Evolutionary conservation across 305 asterid genomes (phyloP).

Genomic region (Fraxinus sp.): DNA sequence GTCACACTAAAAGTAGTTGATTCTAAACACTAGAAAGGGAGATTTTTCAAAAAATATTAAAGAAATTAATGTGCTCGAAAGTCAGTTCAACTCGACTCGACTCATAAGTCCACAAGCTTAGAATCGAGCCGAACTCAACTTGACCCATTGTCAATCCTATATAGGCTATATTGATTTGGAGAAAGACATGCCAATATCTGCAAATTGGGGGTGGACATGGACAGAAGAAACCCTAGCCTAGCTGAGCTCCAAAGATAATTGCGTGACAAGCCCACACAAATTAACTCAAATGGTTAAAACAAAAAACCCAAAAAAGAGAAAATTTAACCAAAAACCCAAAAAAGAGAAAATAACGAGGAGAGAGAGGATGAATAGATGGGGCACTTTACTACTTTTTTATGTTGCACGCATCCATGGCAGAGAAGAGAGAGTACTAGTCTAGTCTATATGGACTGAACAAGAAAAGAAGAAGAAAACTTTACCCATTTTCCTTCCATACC

Average conservation of each 20-base stretch:
- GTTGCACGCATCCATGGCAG: constrained; percentile 68
- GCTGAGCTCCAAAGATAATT: background rate
- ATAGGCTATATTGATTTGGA: background rate
- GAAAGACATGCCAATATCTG: background rate
- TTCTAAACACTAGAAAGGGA: background rate
- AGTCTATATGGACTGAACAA: constrained; percentile 17
- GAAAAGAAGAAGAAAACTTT: background rate
- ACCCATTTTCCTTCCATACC: background rate
- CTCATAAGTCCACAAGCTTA: background rate
- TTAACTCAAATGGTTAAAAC: background rate
- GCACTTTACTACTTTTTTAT: constrained; percentile 48
- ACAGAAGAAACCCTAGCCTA: background rate
- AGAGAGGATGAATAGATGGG: background rate
- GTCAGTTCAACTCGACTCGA: background rate
- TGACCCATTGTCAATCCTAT: background rate
- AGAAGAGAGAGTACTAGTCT: constrained; percentile 19
- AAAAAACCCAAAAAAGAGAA: background rate
- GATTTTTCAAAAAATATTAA: background rate
- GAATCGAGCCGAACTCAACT: background rate
- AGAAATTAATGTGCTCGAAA: background rate
- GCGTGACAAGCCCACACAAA: background rate
- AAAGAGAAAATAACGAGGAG: background rate
- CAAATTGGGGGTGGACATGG: background rate
- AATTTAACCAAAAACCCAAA: too few relatives aligned
- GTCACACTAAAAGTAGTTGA: background rate